Evolutionary conservation across 345 rosid genomes (phyloP).

Genomic region (Boechera divaricarpa): DNA sequence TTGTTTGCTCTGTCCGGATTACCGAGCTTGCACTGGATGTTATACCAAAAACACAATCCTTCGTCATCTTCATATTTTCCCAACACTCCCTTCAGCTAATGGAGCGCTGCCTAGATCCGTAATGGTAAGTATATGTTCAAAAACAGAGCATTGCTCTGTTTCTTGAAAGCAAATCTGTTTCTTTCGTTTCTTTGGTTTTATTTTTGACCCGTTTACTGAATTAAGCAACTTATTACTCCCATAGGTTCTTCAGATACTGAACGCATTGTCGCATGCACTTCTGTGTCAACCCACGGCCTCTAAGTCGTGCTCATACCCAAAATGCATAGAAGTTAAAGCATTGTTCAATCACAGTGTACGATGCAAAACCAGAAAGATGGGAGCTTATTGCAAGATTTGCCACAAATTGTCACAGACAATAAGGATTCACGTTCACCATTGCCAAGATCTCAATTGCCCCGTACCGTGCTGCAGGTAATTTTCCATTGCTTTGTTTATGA

Average conservation of each 20-base stretch:
- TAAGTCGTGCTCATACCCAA: conserved; percentile 46
- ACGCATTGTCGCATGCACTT: conserved; percentile 53
- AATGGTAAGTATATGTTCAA: conserved; percentile 16
- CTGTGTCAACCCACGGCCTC: conserved; percentile 34
- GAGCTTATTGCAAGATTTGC: conserved; percentile 50
- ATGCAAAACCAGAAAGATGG: conserved; percentile 41
- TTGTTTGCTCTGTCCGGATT: conserved; percentile 48
- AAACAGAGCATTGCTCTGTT: not conserved
- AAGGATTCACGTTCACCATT: conserved; percentile 45
- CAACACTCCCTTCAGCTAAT: conserved; percentile 1
- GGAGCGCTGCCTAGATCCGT: conserved; percentile 19
- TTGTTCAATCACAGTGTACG: conserved; percentile 47
- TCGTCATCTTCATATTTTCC: conserved; percentile 37
- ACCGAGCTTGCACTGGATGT: conserved; percentile 55
- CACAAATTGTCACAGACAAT: conserved; percentile 38
- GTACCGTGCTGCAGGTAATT: conserved; percentile 58
- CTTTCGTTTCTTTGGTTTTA: conserved; percentile 6
- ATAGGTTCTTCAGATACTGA: conserved; percentile 36
- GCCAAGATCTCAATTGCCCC: conserved; percentile 46
- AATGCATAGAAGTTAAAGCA: conserved; percentile 45
- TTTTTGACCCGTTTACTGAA: not conserved
- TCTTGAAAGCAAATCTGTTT: not conserved
- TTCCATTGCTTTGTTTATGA: not conserved
- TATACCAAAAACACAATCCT: conserved; percentile 22
- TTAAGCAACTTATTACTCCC: conserved; percentile 5